Percentiles rank a stretch among this genome's conserved stretches.
phyloP scores from a whole-genome alignment of 1,139 yeast species.

The Suhomyces bolitotheri region DNA sequence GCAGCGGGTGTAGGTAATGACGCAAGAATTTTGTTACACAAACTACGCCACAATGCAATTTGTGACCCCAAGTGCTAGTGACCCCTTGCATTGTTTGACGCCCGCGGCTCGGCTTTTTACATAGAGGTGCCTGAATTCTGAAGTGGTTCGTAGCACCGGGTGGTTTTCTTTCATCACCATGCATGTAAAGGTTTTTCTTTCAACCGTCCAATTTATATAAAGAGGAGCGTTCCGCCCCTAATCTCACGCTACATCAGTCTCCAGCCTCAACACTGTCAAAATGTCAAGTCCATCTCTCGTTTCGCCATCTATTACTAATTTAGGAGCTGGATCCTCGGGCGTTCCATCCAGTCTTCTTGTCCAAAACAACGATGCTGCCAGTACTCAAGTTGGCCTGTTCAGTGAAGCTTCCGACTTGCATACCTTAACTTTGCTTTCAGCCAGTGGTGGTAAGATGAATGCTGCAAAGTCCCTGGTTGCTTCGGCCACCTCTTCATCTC shows the following conservation, averaged over 20 bases:
- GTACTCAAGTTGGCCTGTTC: slow-evolving; percentile 12
- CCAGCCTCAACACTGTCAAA: slow-evolving; percentile 12
- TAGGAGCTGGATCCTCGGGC: slow-evolving; percentile 10
- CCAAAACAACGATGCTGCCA: slow-evolving; percentile 12
- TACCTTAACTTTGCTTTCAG: slow-evolving; percentile 13
- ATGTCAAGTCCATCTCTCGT: no score
- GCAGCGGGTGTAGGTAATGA: no score
- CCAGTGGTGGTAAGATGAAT: slow-evolving; percentile 11
- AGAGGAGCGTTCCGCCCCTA: slow-evolving; percentile 1
- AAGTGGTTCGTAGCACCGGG: slow-evolving; percentile 10
- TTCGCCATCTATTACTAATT: slow-evolving; percentile 14
- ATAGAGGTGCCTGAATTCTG: slow-evolving; percentile 12
- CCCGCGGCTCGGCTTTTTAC: slow-evolving; percentile 3
- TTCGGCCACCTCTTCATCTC: slow-evolving; percentile 10
- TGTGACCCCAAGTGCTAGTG: no score
- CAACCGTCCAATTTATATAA: no score
- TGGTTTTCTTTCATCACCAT: slow-evolving; percentile 1
- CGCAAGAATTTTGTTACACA: no score
- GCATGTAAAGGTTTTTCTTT: neutral
- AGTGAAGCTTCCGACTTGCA: slow-evolving; percentile 14
- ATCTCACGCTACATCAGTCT: neutral
- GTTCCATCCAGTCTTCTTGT: slow-evolving; percentile 6
- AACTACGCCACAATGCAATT: no score
- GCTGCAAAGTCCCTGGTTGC: slow-evolving; percentile 10
- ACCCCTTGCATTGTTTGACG: slow-evolving; percentile 13